These are phyloP conservation scores for Capsicum pubescens DNA, from an alignment of 257 asterid genomes.

Conservation along the genomic window DNA sequence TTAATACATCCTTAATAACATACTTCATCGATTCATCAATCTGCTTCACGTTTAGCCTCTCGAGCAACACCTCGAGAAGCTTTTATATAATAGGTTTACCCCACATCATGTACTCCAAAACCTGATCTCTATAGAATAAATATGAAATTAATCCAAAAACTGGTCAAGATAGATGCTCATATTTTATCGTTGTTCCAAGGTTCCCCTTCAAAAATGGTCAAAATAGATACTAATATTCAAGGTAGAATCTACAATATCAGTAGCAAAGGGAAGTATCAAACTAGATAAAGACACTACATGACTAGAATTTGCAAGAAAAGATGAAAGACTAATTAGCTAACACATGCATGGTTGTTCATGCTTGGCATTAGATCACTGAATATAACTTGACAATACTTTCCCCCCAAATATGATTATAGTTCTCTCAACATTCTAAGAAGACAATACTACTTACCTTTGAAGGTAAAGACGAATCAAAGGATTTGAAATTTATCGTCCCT, in stretches of 20 bases:
- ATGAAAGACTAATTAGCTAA: background rate
- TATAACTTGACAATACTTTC: no score
- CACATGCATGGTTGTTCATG: background rate
- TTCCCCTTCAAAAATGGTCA: background rate
- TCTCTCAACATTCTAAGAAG: no score
- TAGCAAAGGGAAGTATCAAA: background rate
- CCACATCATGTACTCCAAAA: conserved; percentile 38
- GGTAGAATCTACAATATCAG: background rate
- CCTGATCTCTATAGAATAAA: no score
- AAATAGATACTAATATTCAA: background rate
- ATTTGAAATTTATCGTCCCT: no score
- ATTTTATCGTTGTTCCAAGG: no score
- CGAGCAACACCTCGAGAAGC: conserved; percentile 45
- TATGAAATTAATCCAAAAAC: no score
- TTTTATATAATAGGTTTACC: conserved; percentile 47
- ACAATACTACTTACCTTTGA: no score
- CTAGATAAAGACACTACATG: background rate
- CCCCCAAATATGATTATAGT: no score
- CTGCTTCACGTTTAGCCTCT: conserved; percentile 49
- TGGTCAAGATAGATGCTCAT: no score
- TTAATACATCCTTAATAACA: conserved; percentile 44
- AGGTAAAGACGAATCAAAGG: no score
- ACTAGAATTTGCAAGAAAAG: background rate
- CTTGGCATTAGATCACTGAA: background rate
- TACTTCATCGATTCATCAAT: conserved; percentile 44